Conservation (phyloP, 2,329 filamentous ascomycete genomes). For the Ophiocordyceps sinensis region DNA sequence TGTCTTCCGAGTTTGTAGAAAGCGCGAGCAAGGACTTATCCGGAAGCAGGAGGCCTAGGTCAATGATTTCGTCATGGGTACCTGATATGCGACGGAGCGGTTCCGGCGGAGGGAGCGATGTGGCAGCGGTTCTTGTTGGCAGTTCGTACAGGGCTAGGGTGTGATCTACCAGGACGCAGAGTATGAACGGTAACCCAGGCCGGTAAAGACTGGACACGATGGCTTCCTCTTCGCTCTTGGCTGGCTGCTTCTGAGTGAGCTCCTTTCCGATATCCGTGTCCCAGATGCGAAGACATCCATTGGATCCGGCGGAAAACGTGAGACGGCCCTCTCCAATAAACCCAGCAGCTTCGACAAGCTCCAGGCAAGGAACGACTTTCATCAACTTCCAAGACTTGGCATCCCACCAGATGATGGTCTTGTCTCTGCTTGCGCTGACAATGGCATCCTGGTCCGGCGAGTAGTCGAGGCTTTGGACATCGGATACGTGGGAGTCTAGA, state of each 20-base stretch:
- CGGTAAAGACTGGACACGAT: conserved; percentile 62
- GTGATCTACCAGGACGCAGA: conserved; percentile 81
- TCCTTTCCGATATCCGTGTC: conserved; percentile 63
- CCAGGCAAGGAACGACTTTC: conserved; percentile 69
- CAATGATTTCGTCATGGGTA: conserved; percentile 95
- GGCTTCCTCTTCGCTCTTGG: conserved; percentile 44
- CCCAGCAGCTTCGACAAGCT: conserved; percentile 71
- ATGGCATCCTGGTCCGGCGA: conserved; percentile 59
- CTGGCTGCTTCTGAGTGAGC: conserved; percentile 57
- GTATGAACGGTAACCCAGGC: conserved; percentile 49
- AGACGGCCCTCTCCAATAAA: conserved; percentile 59
- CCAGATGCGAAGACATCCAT: conserved; percentile 75
- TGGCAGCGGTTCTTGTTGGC: conserved; percentile 23
- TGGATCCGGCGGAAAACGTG: conserved; percentile 74
- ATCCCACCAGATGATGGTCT: conserved; percentile 90
- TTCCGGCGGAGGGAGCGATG: conserved; percentile 23
- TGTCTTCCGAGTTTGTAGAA: conserved; percentile 88
- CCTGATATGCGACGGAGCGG: conserved; percentile 74
- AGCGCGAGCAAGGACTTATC: conserved; percentile 74
- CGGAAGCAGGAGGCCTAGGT: conserved; percentile 71
- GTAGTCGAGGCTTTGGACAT: conserved; percentile 79
- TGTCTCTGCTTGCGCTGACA: conserved; percentile 78
- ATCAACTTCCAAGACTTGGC: conserved; percentile 68
- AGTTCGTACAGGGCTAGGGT: conserved; percentile 60
- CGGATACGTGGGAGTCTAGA: conserved; percentile 85